phyloP scores from a whole-genome alignment of 2,329 filamentous ascomycete species.

The Epichloe gansuensis region DNA sequence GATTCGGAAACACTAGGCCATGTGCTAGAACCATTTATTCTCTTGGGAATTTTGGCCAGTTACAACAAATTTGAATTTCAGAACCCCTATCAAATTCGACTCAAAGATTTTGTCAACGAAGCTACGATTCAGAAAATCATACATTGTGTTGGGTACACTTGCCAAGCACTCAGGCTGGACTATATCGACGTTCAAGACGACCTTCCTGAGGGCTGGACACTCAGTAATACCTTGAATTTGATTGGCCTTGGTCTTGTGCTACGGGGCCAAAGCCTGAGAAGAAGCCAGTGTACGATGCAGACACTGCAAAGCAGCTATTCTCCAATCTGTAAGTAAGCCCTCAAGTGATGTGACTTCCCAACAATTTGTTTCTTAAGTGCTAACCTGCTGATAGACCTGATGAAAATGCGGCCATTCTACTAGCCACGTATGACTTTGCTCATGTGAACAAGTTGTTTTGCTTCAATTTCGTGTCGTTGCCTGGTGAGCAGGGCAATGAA shows the following conservation, averaged over 20 bases:
- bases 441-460: slow-evolving; percentile 94
- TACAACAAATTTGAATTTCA: slow-evolving; percentile 99
- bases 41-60: slow-evolving; percentile 81
- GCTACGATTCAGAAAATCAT: slow-evolving; percentile 73
- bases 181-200: slow-evolving; percentile 87
- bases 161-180: slow-evolving; percentile 52
- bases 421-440: slow-evolving; percentile 85
- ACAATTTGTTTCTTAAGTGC: not conserved
- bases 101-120: slow-evolving; percentile 95
- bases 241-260: slow-evolving; percentile 72
- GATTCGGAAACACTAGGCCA: slow-evolving; percentile 55
- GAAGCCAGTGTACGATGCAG: slow-evolving; percentile 50
- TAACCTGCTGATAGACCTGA: slow-evolving; percentile 48
- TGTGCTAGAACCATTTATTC: slow-evolving; percentile 63
- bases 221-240: slow-evolving; percentile 69
- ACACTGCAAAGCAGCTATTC: slow-evolving; percentile 75
- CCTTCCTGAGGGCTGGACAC: slow-evolving; percentile 76
- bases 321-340: slow-evolving; percentile 53
- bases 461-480: slow-evolving; percentile 61
- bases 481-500: slow-evolving; percentile 52
- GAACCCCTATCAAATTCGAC: slow-evolving; percentile 83
- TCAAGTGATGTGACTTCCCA: not conserved
- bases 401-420: slow-evolving; percentile 63
- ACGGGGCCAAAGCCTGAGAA: slow-evolving; percentile 51
- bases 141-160: slow-evolving; percentile 61